Evolutionary conservation across 345 rosid species (phyloP), one percentile per base, ranked within the genome.

Genomic region (Eucalyptus pauciflora): DNA sequence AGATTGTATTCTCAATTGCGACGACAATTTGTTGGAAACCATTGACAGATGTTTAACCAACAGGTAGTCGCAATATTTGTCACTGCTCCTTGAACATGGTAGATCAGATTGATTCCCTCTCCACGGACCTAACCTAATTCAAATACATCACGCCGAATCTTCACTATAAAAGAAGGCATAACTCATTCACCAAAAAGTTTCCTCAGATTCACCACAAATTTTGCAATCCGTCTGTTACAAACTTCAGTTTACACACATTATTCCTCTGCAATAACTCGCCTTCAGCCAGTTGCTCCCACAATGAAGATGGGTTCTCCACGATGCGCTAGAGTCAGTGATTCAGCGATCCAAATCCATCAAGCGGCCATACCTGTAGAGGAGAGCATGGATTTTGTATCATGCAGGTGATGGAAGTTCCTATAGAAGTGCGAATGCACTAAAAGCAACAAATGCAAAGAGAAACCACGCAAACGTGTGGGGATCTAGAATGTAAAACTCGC

Each of bases 321-420:
- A 43, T 4, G 54, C 51, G 22, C 49, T 48, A 3, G 51, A 31
- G n/a, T 89, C 89, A 79, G 76, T 87, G 90, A 87, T 91, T 89
- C 88, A 95, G 67, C 43, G 91, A 89, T 81, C 97, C 97, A 86
- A 95, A 94, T 90, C 94, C 87, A 88, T 92, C 90, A 31, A 92
- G 96, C 14, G 97, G 97, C 97, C 97, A 95, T 48, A 95, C 95
- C 97, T 95, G 92, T n/a, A 64, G 41, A 64, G 29, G 41, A 64
- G 51, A 87, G 41, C 33, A 90, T 85, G 48, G 22, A 2, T 31
- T 86, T 58, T 18, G 31, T 25, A 29, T 54, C 11, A 87, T 43
- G 67, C 50, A 37, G 80, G 45, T 3, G 85, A 46, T 5, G 41
- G 50, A 50, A 31, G 41, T 48, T 46, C 54, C 31, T 41, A 6